These are phyloP conservation scores for Fusarium paranaense DNA, from an alignment of 2,329 filamentous ascomycete genomes.

Conservation along the genomic window DNA sequence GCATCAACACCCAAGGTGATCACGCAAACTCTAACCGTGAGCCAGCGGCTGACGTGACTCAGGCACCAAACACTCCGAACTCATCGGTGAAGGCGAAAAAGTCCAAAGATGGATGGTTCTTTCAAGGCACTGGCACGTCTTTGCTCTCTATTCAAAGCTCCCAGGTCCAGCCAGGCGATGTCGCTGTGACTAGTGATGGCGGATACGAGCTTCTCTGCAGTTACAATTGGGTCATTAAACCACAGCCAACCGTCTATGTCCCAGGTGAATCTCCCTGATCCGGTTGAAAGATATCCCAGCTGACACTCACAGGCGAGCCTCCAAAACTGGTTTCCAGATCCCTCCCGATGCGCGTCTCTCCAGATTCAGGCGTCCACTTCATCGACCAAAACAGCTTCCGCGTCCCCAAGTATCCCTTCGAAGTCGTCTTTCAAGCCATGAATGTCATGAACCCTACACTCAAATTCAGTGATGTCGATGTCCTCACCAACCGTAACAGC, in stretches of 20 bases:
- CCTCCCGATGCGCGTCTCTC: constrained; percentile 3
- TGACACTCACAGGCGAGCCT: constrained; percentile 12
- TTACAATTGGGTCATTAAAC: constrained; percentile 24
- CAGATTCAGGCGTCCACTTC: constrained; percentile 3
- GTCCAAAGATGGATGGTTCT: not conserved
- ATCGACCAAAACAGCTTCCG: constrained; percentile 27
- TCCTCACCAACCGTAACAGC: constrained; percentile 45
- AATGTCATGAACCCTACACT: constrained; percentile 34
- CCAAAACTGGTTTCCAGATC: not conserved
- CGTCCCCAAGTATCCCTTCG: constrained; percentile 40
- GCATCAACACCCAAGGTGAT: not conserved
- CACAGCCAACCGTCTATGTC: constrained; percentile 7
- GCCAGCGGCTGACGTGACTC: not conserved
- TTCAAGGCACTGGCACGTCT: not conserved
- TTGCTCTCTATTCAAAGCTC: not conserved
- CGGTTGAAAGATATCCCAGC: accelerated
- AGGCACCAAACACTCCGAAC: not conserved
- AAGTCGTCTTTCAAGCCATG: constrained; percentile 45
- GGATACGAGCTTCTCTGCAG: constrained; percentile 22
- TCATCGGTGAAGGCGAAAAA: not conserved
- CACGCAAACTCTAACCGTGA: not conserved
- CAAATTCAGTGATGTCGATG: constrained; percentile 44
- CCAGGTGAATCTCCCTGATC: not conserved
- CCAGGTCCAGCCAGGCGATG: not conserved
- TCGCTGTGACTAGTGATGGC: not conserved